Base-by-base conservation (phyloP, 2,329 filamentous ascomycete genomes). In the Cytospora piceae region DNA sequence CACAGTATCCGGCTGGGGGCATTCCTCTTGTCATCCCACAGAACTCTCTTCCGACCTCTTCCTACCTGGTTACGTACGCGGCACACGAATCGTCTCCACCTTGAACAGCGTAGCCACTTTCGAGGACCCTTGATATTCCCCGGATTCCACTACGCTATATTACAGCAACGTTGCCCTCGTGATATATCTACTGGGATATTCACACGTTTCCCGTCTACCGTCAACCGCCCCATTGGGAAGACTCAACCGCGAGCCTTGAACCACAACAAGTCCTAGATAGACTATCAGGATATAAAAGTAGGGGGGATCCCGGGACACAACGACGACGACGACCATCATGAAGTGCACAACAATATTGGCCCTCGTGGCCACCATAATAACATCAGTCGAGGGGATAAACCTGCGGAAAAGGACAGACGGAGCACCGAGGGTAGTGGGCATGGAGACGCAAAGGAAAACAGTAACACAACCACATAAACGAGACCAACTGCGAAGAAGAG, bases 401-500 rank as follows among this genome's bases (percentile, higher is more conserved):
- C 66, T 79, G 29, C 71, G 69, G 15, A 73, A 74, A 63, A 73
- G 72, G 42, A 67, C 74, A 31, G 69, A 77, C 67, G 75, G 70
- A 22, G n/a, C 70, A 42, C 78, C 80, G 2, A 80, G 77, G 51
- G 82, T 86, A 6, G 73, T 87, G 58, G 74, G 74, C 58, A 71
- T 87, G 65, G 71, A 79, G 51, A 79, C 81, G 5, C 76, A 83
- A 67, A 78, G 80, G 66, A 75, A 70, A 51, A 69, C 71, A 9
- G 69, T 82, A 51, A 59, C 71, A 52, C 76, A 84, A 64, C 82
- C 82, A 3, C 67, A 81, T 22, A 73, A 75, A 27, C 75, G 80
- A 46, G 82, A 85, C 70, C 76, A 77, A 63, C 72, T 82, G 71
- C 78, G 80, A 61, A 82, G 83, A 68, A 78, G 79, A 61, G 77